Evolutionary conservation across 768 basidiomycete species (phyloP).

Genomic region (Naganishia kalamii): DNA sequence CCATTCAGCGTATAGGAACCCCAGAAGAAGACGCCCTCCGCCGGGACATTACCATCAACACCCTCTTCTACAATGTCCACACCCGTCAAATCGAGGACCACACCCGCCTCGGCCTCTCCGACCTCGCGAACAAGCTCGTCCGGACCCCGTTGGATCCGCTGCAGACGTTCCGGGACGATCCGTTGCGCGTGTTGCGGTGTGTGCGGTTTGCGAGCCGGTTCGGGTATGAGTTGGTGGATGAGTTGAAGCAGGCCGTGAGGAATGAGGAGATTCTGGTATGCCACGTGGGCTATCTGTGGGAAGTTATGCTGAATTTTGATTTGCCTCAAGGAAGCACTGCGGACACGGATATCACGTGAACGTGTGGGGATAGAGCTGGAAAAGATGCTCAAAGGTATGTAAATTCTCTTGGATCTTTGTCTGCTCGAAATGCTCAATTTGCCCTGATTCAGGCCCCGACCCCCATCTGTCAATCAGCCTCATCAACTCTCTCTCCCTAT

Average conservation of each 20-base stretch:
- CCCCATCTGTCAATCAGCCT: slow-evolving; percentile 68
- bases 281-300: neutral
- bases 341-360: slow-evolving; percentile 79
- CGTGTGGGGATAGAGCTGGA: slow-evolving; percentile 83
- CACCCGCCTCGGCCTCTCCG: slow-evolving; percentile 73
- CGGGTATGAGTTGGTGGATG: slow-evolving; percentile 59
- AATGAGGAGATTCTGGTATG: slow-evolving; percentile 57
- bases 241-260: slow-evolving; percentile 38
- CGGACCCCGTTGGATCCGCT: slow-evolving; percentile 80
- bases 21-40: slow-evolving; percentile 83
- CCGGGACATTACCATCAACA: slow-evolving; percentile 89
- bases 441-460: slow-evolving; percentile 56
- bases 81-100: slow-evolving; percentile 76
- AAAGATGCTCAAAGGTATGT: slow-evolving; percentile 82
- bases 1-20: slow-evolving; percentile 73
- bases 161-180: slow-evolving; percentile 90
- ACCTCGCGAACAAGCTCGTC: slow-evolving; percentile 68
- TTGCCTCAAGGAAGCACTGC: slow-evolving; percentile 56
- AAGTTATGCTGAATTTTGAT: slow-evolving; percentile 54
- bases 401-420: neutral
- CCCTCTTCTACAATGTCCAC: slow-evolving; percentile 93
- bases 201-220: slow-evolving; percentile 86
- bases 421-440: neutral
- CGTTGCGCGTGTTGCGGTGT: slow-evolving; percentile 82
- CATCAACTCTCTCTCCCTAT: slow-evolving; percentile 68